Conservation (phyloP, 768 basidiomycete species). For the Leccinum pellstonianum region DNA sequence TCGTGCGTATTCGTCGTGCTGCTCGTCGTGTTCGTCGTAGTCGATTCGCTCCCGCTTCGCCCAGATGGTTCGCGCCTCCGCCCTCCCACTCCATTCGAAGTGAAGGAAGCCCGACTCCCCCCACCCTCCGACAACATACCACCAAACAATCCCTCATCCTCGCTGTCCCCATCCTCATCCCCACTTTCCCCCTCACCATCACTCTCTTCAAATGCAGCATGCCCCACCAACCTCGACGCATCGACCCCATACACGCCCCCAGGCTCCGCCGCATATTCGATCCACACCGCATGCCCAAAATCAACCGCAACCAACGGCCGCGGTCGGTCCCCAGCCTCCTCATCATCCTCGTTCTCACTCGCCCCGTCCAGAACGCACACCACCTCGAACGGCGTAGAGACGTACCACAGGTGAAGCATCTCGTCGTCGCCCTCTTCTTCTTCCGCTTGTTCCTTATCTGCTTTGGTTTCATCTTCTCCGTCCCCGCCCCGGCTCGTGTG, state of each 20-base stretch:
- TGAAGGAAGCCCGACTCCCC: not conserved
- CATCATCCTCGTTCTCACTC: slow-evolving; percentile 32
- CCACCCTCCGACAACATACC: slow-evolving; percentile 14
- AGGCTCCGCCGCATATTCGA: slow-evolving; percentile 51
- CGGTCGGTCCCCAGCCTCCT: slow-evolving; percentile 45
- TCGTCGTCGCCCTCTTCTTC: slow-evolving; percentile 52
- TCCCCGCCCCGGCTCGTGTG: not conserved
- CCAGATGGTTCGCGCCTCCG: not conserved
- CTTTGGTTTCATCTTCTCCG: not conserved
- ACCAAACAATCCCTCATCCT: slow-evolving; percentile 12
- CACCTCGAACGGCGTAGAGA: slow-evolving; percentile 68
- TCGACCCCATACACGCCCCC: slow-evolving; percentile 31
- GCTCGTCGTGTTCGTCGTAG: not conserved
- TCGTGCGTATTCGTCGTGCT: slow-evolving; percentile 13
- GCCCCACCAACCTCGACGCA: slow-evolving; percentile 30
- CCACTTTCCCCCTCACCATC: slow-evolving; percentile 28
- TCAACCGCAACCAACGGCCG: slow-evolving; percentile 78
- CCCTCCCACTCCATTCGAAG: slow-evolving; percentile 4
- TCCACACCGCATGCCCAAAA: slow-evolving; percentile 86
- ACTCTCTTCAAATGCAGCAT: slow-evolving; percentile 24
- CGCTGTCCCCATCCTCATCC: not conserved
- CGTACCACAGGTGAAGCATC: slow-evolving; percentile 69
- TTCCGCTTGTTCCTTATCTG: not conserved
- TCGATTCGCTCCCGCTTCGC: slow-evolving; percentile 6
- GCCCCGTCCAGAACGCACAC: slow-evolving; percentile 58